Base-by-base conservation (phyloP, 345 rosid species). In the Cardamine resedifolia region DNA sequence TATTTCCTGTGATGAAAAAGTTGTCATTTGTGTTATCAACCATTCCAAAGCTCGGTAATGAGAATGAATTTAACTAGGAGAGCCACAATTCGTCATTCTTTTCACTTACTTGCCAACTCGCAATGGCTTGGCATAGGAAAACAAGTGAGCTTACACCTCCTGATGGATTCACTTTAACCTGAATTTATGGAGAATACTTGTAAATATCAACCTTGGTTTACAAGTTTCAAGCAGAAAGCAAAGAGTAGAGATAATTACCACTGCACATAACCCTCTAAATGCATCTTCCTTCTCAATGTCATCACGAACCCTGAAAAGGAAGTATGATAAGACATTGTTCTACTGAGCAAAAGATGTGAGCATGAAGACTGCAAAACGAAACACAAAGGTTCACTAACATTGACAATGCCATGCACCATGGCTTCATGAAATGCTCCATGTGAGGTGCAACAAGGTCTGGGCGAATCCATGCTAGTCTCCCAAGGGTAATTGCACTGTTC, bases 241-340 rank as follows among this genome's bases (percentile, higher is more conserved):
- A 34, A 14, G 47, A 45, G 59, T 60, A 52, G n/a, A 52, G 64
- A 60, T 33, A 43, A 27, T 3, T 66, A 95, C 99, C 92, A 92
- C 83, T 63, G 99, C 98, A 83, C 98, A 95, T 43, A 95, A 85
- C 77, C 99, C 99, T 56, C 87, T 82, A 77, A 95, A 95, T 11
- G 99, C 97, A 84, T 95, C 99, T 75, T 95, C 99, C 80, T 95
- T 95, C 81, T 95, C 99, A 73, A 85, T 76, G 77, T 92, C 99
- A 85, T 95, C 99, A 23, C 91, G 97, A 73, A 91, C 90, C 86
- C 99, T 95, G 83, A 68, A 76, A 71, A 23, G 44, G 66, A 61
- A 20, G 50, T 55, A 71, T 45, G 48, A 6, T 58, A 47, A 73
- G 68, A 50, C 18, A 16, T 21, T 77, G 20, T 23, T 71, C 19